These are phyloP conservation scores for Cytospora piceae DNA, from an alignment of 2,329 filamentous ascomycete species.

Conservation along the genomic window DNA sequence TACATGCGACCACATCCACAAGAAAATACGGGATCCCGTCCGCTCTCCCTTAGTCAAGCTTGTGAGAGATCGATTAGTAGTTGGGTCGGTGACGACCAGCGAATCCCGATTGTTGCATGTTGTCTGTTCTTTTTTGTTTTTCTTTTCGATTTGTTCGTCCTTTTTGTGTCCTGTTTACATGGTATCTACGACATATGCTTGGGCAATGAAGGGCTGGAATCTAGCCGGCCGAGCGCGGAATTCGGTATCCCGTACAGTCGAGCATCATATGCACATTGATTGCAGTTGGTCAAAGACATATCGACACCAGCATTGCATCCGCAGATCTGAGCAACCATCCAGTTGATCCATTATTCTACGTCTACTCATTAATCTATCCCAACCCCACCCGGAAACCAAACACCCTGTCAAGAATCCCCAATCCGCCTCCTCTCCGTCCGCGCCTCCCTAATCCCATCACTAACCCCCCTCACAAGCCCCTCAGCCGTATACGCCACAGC, in stretches of 20 bases:
- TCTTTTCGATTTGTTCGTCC: too few relatives aligned
- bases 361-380: neutral
- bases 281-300: too few relatives aligned
- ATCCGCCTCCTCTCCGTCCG: conserved; percentile 53
- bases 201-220: too few relatives aligned
- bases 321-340: neutral
- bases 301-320: too few relatives aligned
- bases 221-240: too few relatives aligned
- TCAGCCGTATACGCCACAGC: conserved; percentile 64
- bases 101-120: neutral
- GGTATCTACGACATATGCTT: too few relatives aligned
- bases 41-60: neutral
- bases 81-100: neutral
- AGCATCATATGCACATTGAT: too few relatives aligned
- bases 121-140: neutral
- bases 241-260: too few relatives aligned
- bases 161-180: neutral
- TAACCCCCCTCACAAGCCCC: conserved; percentile 51
- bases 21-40: conserved; percentile 12
- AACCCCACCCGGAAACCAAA: neutral
- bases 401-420: neutral
- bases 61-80: conserved; percentile 5
- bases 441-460: conserved; percentile 48
- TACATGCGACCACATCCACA: conserved; percentile 4
- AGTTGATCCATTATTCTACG: neutral